Percentiles rank a stretch among this genome's conserved stretches.
Conservation (phyloP, 2,329 filamentous ascomycete genomes). For the Penicillium sp. region DNA sequence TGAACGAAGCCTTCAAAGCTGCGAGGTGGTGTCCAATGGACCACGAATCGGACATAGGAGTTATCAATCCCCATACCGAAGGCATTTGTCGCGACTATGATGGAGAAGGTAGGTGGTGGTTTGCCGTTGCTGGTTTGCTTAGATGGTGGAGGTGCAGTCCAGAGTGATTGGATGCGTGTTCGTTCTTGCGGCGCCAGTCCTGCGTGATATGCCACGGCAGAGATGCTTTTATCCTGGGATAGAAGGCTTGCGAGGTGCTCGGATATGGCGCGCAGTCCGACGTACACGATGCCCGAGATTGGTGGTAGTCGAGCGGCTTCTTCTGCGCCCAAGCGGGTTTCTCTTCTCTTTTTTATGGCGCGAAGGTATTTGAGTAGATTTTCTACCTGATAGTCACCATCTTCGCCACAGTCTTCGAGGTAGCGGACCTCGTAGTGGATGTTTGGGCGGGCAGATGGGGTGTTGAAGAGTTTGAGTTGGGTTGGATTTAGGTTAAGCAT, state of each 20-base stretch:
- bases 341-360: slow-evolving; percentile 68
- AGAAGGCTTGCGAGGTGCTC: slow-evolving; percentile 42
- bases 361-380: slow-evolving; percentile 78
- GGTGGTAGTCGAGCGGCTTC: slow-evolving; percentile 28
- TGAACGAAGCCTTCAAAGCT: slow-evolving; percentile 97
- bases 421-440: slow-evolving; percentile 87
- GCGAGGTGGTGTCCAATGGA: slow-evolving; percentile 91
- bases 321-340: slow-evolving; percentile 47
- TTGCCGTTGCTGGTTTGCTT: slow-evolving; percentile 12
- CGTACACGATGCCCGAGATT: slow-evolving; percentile 51
- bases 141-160: slow-evolving; percentile 31
- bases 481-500: slow-evolving; percentile 68
- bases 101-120: slow-evolving; percentile 68
- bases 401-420: slow-evolving; percentile 32
- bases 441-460: slow-evolving; percentile 80
- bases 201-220: slow-evolving; percentile 51
- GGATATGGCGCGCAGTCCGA: slow-evolving; percentile 41
- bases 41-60: slow-evolving; percentile 87
- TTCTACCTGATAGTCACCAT: slow-evolving; percentile 67
- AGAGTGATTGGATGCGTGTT: slow-evolving; percentile 54
- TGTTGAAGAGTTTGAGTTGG: slow-evolving; percentile 72
- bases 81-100: slow-evolving; percentile 92
- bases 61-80: slow-evolving; percentile 99
- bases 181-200: slow-evolving; percentile 71
- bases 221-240: slow-evolving; percentile 34